A percentile compares a stretch with the other conserved stretches of the same genome.
Evolutionary conservation across 2,329 filamentous ascomycete species (phyloP).

Genomic region (Aspergillus hortae): DNA sequence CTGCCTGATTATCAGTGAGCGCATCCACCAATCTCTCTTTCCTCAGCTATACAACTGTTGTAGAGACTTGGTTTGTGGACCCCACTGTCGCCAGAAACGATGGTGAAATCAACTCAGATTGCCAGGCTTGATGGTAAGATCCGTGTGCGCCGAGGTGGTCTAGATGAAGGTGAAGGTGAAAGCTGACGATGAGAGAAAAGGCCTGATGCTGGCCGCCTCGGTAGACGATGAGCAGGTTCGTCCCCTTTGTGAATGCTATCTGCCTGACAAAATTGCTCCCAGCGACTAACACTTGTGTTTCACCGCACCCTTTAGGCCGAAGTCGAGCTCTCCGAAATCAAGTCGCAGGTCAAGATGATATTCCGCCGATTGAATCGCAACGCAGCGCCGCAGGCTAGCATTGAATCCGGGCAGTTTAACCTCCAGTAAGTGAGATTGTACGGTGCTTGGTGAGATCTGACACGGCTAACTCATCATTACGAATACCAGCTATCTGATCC

Average conservation of each 20-base stretch:
- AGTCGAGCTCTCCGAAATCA: slow-evolving; percentile 77
- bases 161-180: not conserved
- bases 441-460: not conserved
- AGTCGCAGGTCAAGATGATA: slow-evolving; percentile 85
- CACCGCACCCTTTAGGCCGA: slow-evolving; percentile 52
- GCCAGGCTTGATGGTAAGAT: slow-evolving; percentile 78
- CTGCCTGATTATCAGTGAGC: slow-evolving; percentile 2
- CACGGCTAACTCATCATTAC: not conserved
- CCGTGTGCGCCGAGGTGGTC: slow-evolving; percentile 13
- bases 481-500: slow-evolving; percentile 70
- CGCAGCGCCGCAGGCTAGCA: slow-evolving; percentile 84
- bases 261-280: slow-evolving; percentile 1
- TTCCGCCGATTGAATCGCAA: slow-evolving; percentile 84
- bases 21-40: not conserved
- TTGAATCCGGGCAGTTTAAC: slow-evolving; percentile 79
- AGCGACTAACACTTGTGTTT: slow-evolving; percentile 6
- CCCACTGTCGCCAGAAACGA: slow-evolving; percentile 33
- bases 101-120: slow-evolving; percentile 94
- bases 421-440: slow-evolving; percentile 65
- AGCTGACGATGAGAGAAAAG: slow-evolving; percentile 47
- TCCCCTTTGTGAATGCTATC: slow-evolving; percentile 2
- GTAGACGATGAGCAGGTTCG: slow-evolving; percentile 81
- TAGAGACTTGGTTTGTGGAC: not conserved
- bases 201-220: slow-evolving; percentile 90
- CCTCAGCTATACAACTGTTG: slow-evolving; percentile 1